Conservation (phyloP, 176 grass and related monocot genomes). For the Panicum miliaceum region DNA sequence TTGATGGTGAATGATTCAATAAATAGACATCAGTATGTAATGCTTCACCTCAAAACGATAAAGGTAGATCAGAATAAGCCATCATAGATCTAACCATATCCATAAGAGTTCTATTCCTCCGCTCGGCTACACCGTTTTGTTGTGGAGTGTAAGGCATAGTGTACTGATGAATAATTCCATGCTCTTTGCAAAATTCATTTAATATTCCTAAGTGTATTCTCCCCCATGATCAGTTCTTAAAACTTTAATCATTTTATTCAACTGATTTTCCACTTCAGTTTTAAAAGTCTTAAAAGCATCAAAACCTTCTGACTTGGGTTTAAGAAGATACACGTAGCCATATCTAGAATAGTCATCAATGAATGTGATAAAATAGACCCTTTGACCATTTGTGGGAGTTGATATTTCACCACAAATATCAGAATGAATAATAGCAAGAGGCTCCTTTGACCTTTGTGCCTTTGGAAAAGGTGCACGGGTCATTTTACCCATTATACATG, state of each 20-base stretch:
- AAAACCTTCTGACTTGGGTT: conserved; percentile 31
- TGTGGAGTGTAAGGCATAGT: not conserved
- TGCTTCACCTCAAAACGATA: not conserved
- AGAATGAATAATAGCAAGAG: conserved; percentile 15
- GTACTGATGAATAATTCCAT: conserved; percentile 29
- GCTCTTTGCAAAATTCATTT: conserved; percentile 2
- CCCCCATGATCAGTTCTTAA: conserved; percentile 7
- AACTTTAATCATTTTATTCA: conserved; percentile 24
- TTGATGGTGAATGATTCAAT: conserved; percentile 27
- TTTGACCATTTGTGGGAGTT: conserved; percentile 3
- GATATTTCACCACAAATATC: conserved; percentile 18
- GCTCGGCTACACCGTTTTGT: not conserved
- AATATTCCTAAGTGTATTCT: conserved; percentile 30
- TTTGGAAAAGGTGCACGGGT: conserved; percentile 9
- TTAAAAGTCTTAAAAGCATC: conserved; percentile 10
- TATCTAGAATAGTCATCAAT: conserved; percentile 24
- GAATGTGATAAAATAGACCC: conserved; percentile 4
- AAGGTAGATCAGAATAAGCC: conserved; percentile 13
- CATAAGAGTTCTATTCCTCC: conserved; percentile 3
- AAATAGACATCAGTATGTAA: not conserved
- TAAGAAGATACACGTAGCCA: conserved; percentile 9
- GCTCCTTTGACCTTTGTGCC: not conserved
- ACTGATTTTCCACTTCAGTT: conserved; percentile 19
- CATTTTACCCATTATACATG: conserved; percentile 8
- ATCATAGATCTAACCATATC: conserved; percentile 25